Percentiles rank a stretch among this genome's conserved stretches.
Evolutionary conservation across 176 grass and related monocot species (phyloP).

Genomic region (Hordeum marinum): DNA sequence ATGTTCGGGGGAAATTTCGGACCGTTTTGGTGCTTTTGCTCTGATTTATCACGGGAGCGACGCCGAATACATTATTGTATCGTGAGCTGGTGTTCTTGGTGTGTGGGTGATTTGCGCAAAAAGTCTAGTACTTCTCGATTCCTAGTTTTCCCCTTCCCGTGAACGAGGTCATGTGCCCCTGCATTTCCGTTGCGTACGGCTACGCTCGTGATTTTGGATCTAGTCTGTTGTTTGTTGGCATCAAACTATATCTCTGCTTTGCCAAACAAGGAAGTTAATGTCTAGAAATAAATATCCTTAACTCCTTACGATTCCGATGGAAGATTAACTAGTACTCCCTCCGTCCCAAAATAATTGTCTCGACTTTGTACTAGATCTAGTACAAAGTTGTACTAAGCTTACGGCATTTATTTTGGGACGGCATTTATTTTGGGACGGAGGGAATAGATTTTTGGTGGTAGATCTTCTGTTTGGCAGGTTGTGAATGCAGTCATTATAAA

Average conservation of each 20-base stretch:
- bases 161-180: neutral
- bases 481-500: neutral
- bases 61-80: neutral
- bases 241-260: neutral
- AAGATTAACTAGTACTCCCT: neutral
- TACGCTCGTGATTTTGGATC: neutral
- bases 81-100: neutral
- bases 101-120: neutral
- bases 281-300: neutral
- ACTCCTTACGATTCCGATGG: neutral
- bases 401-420: too few species aligned
- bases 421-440: too few species aligned
- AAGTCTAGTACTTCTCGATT: neutral
- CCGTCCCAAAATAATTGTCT: too few species aligned
- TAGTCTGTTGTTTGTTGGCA: neutral
- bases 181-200: neutral
- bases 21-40: neutral
- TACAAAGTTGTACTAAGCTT: too few species aligned
- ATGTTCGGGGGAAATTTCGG: neutral
- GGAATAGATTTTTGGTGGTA: neutral
- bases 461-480: neutral
- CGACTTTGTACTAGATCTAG: too few species aligned
- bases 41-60: neutral
- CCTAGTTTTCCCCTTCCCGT: neutral
- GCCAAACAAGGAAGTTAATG: neutral